Conservation (phyloP, 2,329 filamentous ascomycete genomes). For the Fusarium sp. region DNA sequence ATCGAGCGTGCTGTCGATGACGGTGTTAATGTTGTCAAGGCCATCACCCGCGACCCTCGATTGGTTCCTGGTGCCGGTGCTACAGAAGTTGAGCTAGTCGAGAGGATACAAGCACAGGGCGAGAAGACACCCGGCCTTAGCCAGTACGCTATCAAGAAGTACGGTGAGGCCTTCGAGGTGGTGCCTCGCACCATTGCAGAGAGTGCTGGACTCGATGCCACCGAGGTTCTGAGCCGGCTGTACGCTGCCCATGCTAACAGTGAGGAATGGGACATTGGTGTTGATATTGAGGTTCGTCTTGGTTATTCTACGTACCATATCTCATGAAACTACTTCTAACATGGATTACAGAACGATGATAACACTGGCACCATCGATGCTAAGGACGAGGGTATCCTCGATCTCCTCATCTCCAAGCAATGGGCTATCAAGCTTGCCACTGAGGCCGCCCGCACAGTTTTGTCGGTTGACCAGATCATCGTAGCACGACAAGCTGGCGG, state of each 20-base stretch:
- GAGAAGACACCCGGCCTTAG: slow-evolving; percentile 94
- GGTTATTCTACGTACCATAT: not conserved
- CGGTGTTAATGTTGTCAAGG: slow-evolving; percentile 98
- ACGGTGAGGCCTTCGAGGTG: slow-evolving; percentile 96
- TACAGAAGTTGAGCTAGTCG: slow-evolving; percentile 92
- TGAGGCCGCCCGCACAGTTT: slow-evolving; percentile 91
- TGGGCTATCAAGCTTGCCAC: slow-evolving; percentile 99
- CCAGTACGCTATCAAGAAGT: slow-evolving; percentile 98
- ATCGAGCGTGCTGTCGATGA: slow-evolving; percentile 97
- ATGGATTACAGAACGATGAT: slow-evolving; percentile 74
- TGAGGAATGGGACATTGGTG: slow-evolving; percentile 90
- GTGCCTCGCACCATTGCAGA: slow-evolving; percentile 94
- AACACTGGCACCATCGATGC: slow-evolving; percentile 87
- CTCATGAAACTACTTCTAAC: slow-evolving; percentile 41
- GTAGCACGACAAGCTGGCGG: slow-evolving; percentile 97
- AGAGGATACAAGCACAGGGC: slow-evolving; percentile 89
- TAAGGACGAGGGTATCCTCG: slow-evolving; percentile 89
- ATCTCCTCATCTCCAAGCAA: slow-evolving; percentile 91
- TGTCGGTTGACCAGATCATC: slow-evolving; percentile 99
- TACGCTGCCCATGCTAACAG: slow-evolving; percentile 95
- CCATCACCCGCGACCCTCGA: slow-evolving; percentile 92
- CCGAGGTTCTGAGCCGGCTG: slow-evolving; percentile 92
- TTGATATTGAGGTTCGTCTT: slow-evolving; percentile 83
- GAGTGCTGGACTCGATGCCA: slow-evolving; percentile 94
- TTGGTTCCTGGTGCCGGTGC: slow-evolving; percentile 95